Conservation (phyloP, 805 yeast genomes). For the Wickerhamiella cacticola region DNA sequence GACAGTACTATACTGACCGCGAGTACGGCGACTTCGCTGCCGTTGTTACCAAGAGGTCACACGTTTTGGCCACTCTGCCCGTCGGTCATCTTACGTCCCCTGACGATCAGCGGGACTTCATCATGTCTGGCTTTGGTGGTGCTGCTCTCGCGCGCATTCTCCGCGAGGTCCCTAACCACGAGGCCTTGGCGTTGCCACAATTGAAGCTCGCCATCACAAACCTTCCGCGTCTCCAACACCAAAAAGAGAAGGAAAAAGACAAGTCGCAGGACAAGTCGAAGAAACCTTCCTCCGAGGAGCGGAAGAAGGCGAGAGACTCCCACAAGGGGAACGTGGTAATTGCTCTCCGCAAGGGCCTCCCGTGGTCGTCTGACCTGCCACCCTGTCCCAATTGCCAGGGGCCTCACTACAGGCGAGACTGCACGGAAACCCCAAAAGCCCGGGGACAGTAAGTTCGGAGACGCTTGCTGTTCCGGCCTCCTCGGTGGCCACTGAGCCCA, state of each 20-base stretch:
- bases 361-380: not conserved
- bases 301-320: not conserved
- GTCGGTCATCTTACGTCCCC: too few relatives aligned
- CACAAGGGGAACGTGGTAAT: not conserved
- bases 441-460: not conserved
- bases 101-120: not conserved
- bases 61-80: too few relatives aligned
- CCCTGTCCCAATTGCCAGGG: not conserved
- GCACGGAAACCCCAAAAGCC: not conserved
- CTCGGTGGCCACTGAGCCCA: not conserved
- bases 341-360: not conserved
- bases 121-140: not conserved
- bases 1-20: too few relatives aligned
- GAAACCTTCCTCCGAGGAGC: not conserved
- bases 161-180: not conserved
- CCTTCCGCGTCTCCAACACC: not conserved
- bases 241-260: too few relatives aligned
- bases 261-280: not conserved
- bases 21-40: too few relatives aligned
- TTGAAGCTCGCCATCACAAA: not conserved
- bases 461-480: not conserved
- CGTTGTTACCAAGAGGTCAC: too few relatives aligned
- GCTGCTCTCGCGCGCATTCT: not conserved
- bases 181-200: not conserved
- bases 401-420: not conserved